These are phyloP conservation scores for Euryodendron excelsum DNA, from an alignment of 148 eudicot species.

Conservation along the genomic window DNA sequence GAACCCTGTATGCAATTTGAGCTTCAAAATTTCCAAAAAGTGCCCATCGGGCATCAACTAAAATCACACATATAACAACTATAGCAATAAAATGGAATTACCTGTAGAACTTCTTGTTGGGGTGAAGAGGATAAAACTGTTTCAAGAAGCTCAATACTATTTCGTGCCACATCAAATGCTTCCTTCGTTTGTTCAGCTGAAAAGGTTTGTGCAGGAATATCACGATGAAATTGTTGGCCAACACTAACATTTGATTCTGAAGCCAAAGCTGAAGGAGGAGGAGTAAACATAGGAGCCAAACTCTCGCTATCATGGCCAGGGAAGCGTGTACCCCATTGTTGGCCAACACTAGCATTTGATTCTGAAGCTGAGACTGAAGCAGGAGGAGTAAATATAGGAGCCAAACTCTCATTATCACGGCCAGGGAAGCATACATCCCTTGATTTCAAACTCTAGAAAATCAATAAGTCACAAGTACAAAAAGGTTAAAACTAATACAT, in stretches of 20 bases:
- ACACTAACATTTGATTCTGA: constrained; percentile 53
- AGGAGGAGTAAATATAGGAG: no score
- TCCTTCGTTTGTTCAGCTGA: constrained; percentile 87
- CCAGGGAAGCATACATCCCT: no score
- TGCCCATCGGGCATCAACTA: neutral
- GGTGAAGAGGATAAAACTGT: constrained; percentile 94
- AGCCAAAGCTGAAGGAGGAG: constrained; percentile 72
- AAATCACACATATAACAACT: constrained; percentile 3
- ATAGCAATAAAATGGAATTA: constrained; percentile 28
- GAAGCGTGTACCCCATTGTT: constrained; percentile 87
- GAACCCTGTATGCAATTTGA: neutral
- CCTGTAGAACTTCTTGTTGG: constrained; percentile 90
- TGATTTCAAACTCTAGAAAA: constrained; percentile 73
- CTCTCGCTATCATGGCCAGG: constrained; percentile 97
- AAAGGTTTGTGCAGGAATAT: constrained; percentile 55
- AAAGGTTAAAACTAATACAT: neutral
- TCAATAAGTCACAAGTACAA: neutral
- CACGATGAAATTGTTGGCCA: constrained; percentile 43
- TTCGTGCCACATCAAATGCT: constrained; percentile 93
- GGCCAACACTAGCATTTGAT: no score
- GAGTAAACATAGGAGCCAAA: constrained; percentile 87
- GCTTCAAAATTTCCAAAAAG: neutral
- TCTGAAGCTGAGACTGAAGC: no score
- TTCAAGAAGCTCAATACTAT: constrained; percentile 83
- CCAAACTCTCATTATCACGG: no score